Evolutionary conservation across 257 asterid species (phyloP), one percentile per base, ranked within the genome.

Genomic region (Ballota nigra): DNA sequence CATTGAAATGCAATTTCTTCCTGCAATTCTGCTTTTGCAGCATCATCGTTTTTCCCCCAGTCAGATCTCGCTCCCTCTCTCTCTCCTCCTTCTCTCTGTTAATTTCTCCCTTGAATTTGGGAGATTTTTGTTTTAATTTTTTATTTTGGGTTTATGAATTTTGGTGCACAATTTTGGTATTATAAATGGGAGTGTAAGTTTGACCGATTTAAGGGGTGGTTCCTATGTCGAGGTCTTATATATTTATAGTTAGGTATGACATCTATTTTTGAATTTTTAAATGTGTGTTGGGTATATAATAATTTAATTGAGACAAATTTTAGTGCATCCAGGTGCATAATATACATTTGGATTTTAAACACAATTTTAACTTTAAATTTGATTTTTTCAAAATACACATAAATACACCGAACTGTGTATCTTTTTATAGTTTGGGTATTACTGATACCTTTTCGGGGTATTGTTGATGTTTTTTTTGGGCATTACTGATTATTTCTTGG

Each of bases 1-100:
- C 43, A 72, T 75, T 81, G 57, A 81, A 66, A 62, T 72, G 82
- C 38, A 73, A 61, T 66, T 66, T 80, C 67, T 66, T 82, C 20
- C 76, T 78, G 85, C 88, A 67, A 19, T 79, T 75, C 77, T 80
- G 83, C 51, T 70, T 59, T 87, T 83, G 86, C 31, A 23, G 76
- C 66, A 66, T 78, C 2, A 8, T 29, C 1, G 7, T 29, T 43
- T 18, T 28, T 47, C 79, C 78, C 71, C 76, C 31, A 28, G 79
- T 51, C n/a, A n/a, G 77, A 70, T 62, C 62, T 47, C 68, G 28
- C 31, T 26, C 59, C 13, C 24, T 33, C 65, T 24, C 55, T 22
- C 12, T 47, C 6, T 33, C 2, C 53, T 52, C 62, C 33, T 34
- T 72, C 57, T 43, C 29, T 26, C 29, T 26, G 3, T 36, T 15